Base-by-base conservation (phyloP, 139 green algal species). In the Gonium pectorale region DNA sequence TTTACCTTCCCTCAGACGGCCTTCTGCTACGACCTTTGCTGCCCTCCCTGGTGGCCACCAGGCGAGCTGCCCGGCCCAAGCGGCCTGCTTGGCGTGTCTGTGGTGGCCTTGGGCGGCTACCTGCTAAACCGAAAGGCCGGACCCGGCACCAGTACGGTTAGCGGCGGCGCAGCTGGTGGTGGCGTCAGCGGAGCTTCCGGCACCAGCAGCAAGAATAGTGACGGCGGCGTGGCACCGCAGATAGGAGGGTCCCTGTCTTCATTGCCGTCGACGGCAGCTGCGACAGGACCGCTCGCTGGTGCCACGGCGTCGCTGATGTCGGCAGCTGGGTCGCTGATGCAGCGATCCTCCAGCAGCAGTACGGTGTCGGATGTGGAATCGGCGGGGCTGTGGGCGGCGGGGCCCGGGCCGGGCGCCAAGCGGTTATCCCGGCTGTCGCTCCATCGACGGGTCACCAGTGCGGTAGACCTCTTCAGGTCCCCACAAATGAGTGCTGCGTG, bases 71-170 rank as follows among this genome's bases (percentile, higher is more conserved):
- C 73, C 27, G 56, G 54, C 37, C 54, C 73, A 26, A 54, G 54
- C 38, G 91, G 91, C 2, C 46, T 94, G 3, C 33, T 86, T 15
- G 90, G 88, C 22, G 86, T 91, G 6, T 44, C 44, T 17, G 62
- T 93, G 17, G 88, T 93, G 9, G 88, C 86, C 6, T 22, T 86
- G 1, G 81, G 86, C 4, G 90, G 90, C 24, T 93, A 91, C 63
- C 46, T 90, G 43, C 79, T 93, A 1, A 88, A 87, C 35, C 15
- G 81, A 6, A 66, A 79, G 37, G 68, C 59, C 35, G 72, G 67
- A 8, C 9, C 8, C 46, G n/a, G 56, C 41, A 52, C 63, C 46
- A 51, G 21, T 13, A n/a, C 43, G 0, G 59, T 9, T 8, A n/a
- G 59, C 0, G 40, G 38, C 27, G 40, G 43, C 33, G 68, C 40